These are phyloP conservation scores for Barnettozyma hawaiiensis DNA, from an alignment of 1,139 yeast genomes.

Conservation along the genomic window DNA sequence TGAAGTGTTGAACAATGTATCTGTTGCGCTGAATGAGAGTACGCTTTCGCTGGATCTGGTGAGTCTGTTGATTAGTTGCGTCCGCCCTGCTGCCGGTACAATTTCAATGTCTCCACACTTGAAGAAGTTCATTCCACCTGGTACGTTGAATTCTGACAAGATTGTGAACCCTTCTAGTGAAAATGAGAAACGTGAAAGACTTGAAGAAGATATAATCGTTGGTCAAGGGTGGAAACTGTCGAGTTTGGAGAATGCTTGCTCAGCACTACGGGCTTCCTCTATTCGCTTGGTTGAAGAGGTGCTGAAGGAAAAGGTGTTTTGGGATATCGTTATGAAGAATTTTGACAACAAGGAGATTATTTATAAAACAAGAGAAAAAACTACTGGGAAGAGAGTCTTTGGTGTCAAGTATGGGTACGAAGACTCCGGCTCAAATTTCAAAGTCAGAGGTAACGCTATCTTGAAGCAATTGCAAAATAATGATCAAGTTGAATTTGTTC, in stretches of 20 bases:
- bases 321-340: conserved; percentile 46
- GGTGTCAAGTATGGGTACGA: conserved; percentile 89
- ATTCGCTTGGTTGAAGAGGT: conserved; percentile 49
- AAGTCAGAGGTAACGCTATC: conserved; percentile 71
- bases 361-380: conserved; percentile 56
- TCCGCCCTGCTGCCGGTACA: conserved; percentile 78
- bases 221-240: conserved; percentile 87
- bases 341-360: conserved; percentile 63
- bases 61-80: conserved; percentile 73
- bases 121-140: conserved; percentile 69
- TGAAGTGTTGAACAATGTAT: conserved; percentile 51
- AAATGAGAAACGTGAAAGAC: conserved; percentile 15
- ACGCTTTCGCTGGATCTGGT: conserved; percentile 84
- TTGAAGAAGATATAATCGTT: conserved; percentile 35
- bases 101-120: conserved; percentile 88
- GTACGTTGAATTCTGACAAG: conserved; percentile 69
- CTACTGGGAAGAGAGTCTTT: conserved; percentile 43
- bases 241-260: conserved; percentile 53
- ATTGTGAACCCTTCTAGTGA: conserved; percentile 28
- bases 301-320: conserved; percentile 60
- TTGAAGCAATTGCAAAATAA: conserved; percentile 26
- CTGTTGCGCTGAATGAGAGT: conserved; percentile 78
- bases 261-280: conserved; percentile 47
- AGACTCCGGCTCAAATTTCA: conserved; percentile 79
- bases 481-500: conserved; percentile 34